phyloP scores from a whole-genome alignment of 2,329 filamentous ascomycete genomes.

The Colletotrichum somersetense region DNA sequence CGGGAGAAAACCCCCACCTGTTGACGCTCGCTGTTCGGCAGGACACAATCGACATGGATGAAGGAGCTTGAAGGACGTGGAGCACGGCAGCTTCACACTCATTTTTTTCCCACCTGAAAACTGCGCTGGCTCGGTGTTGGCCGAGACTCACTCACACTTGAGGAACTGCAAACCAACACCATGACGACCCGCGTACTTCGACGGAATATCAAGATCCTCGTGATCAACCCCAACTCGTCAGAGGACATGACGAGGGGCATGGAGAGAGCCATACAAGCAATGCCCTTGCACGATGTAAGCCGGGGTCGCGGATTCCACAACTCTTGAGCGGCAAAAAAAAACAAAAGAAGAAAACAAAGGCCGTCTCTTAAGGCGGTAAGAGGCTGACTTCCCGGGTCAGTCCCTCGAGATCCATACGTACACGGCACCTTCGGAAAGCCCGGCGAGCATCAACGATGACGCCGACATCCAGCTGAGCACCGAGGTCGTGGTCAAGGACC shows the following conservation, averaged over 20 bases:
- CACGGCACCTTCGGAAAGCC: constrained; percentile 72
- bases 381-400: constrained; percentile 48
- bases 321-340: neutral
- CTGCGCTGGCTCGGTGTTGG: neutral
- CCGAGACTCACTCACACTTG: neutral
- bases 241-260: constrained; percentile 77
- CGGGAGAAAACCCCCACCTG: constrained; percentile 4
- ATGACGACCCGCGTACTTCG: constrained; percentile 50
- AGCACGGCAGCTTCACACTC: neutral
- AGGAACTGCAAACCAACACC: neutral
- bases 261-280: constrained; percentile 60
- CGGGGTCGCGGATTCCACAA: neutral
- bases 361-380: neutral
- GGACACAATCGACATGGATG: neutral
- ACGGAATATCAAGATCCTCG: constrained; percentile 66
- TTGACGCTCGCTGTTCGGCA: constrained; percentile 11
- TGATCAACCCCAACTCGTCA: constrained; percentile 86
- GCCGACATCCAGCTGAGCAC: constrained; percentile 75
- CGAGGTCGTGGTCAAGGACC: constrained; percentile 68
- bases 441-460: constrained; percentile 83
- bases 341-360: too few species aligned
- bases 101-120: constrained; percentile 3
- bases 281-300: constrained; percentile 56
- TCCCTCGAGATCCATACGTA: constrained; percentile 69
- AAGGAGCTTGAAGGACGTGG: constrained; percentile 15